Base-by-base conservation (phyloP, 1,284 basidiomycete species). In the Schizophyllum commune region DNA sequence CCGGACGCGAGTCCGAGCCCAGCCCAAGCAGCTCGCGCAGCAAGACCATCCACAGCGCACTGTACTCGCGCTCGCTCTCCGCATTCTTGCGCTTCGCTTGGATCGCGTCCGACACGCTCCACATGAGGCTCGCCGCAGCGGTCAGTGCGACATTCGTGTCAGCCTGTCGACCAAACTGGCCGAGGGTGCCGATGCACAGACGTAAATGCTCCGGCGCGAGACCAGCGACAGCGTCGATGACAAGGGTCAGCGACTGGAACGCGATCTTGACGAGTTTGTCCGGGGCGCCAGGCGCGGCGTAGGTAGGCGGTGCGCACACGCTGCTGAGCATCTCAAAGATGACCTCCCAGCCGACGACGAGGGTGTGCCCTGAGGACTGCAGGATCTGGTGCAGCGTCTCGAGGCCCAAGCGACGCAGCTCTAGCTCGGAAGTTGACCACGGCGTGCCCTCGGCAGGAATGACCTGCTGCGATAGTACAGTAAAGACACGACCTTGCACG, bases 131-230 rank as follows among this genome's bases (percentile, higher is more conserved):
- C 54, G 94, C 93, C 2, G 93, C 91, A 0, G 94, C 93, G 0
- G 95, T 96, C 56, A 99, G 78, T 1, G 96, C 92, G 59, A 98
- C 96, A 68, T 98, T 98, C 57, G 96, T 95, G 68, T 99, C 96
- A 7, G 84, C 81, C 69, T 98, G 96, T 22, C 88, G 83, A 27
- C 95, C 94, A 72, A 97, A 99, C 62, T 89, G 87, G 4, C 93
- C 92, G 1, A 99, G 80, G 11, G 94, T 95, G 61, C 81, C 84
- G 73, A 98, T 96, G 68, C 96, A 98, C 9, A 91, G 80, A 5
- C 87, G 85, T 39, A 98, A 84, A 67, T 96, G 89, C 32, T 88
- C 83, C 0, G 87, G 83, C 1, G 90, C 89, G 17, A 99, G 82
- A 0, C 84, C 83, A 0, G 92, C 86, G 5, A 98, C 82, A 6